Evolutionary conservation across 2,329 filamentous ascomycete genomes (phyloP), one percentile per base, ranked within the genome.

Genomic region (Talaromyces marneffei): DNA sequence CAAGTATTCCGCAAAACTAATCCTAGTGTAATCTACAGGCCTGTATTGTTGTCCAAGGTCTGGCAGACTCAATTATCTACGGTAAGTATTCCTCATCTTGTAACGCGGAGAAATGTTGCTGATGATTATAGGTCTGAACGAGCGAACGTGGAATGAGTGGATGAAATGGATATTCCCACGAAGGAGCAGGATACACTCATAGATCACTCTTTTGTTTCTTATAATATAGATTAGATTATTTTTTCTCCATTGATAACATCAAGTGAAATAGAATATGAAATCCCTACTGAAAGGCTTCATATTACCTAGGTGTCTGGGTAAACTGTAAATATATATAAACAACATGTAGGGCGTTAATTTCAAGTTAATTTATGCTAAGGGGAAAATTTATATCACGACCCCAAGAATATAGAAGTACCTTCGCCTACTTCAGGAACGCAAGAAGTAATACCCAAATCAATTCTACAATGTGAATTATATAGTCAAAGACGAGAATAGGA

Each of bases 81-180:
- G 57, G 57, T 40, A 39, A 29, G 2, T 23, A 31, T 6, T 40
- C 23, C 16, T 23, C 31, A 5, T 4, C 8, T 6, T 4, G 0
- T 20, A 3, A 52, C 9, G 40, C 1, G 4, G 2, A 40, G 2
- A 40, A 29, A 20, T 27, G 8, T 18, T 7, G 18, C 54, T 52
- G 44, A 48, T 10, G 10, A 29, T 14, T 16, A 5, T 4, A 59
- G 57, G 57, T 18, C 57, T 59, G 12, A 59, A 59, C 6, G 57
- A 59, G 6, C 42, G 57, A 23, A 50, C 57, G 3, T 59, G 57
- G 57, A 59, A 52, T 42, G 57, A 59, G 33, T 59, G 57, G 57
- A 59, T 27, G 57, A 59, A 40, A 5, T 20, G 35, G 16, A 52
- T 59, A 1, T 59, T 59, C 9, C 42, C 46, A 29, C 42, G 27